Base-by-base conservation (phyloP, 1,284 basidiomycete species). In the Austroboletus novae-zelandiae region DNA sequence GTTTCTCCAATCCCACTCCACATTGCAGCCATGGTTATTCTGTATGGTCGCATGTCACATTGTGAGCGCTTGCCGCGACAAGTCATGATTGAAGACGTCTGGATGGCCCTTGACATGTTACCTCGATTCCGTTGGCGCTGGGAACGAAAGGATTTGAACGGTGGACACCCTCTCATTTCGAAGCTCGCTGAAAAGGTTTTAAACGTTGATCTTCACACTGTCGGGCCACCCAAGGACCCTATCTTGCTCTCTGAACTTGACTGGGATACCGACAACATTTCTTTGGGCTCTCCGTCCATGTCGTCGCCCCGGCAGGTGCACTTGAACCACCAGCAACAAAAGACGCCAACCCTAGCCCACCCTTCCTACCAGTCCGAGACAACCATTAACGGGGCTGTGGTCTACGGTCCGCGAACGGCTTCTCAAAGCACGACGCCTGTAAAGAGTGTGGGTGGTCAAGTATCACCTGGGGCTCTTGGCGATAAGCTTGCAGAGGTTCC, bases 121-220 rank as follows among this genome's bases (percentile, higher is more conserved):
- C 89, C 89, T 5, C 82, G 84, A 36, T 86, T 90, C 77, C 82
- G 89, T 47, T 91, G 89, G 89, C 81, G 87, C 54, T 91, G 89
- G 89, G 86, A 90, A 61, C 79, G 88, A 43, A 89, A 84, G 64
- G 89, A 91, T 61, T 68, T 80, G 52, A 82, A 81, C 45, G 86
- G 84, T 40, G 83, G 81, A 2, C 88, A 90, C 59, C 89, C 89
- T n/a, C 77, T 89, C 47, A 89, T 91, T 51, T 81, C 85, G 15
- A 84, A 80, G 57, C 78, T 91, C 40, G 88, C 86, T 1, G 87
- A 90, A 68, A 81, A 81, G 51, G 85, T 90, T 25, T 81, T 90
- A 69, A 77, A 77, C 31, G 81, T 87, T 43, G 79, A 84, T 61
- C 73, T 89, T 15, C 78, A 79, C 57, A 74, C 78, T 37, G 77